phyloP scores from a whole-genome alignment of 2,329 filamentous ascomycete species.

The Fusarium odoratissimum region DNA sequence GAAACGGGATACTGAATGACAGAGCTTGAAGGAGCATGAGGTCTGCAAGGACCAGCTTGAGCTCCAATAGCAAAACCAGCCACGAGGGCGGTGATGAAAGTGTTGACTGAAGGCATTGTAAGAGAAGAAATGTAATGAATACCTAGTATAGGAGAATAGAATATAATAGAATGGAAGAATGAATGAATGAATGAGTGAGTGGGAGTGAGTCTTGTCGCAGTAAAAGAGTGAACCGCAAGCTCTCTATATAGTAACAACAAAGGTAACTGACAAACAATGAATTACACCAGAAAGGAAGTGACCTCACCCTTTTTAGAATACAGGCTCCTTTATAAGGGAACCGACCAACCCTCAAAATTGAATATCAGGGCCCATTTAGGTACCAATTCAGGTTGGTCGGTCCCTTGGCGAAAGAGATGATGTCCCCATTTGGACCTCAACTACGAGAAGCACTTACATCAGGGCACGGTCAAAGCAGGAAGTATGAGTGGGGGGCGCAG shows the following conservation, averaged over 20 bases:
- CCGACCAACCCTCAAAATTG: slow-evolving; percentile 29
- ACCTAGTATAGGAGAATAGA: background rate
- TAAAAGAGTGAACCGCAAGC: slow-evolving; percentile 31
- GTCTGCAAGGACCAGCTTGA: slow-evolving; percentile 33
- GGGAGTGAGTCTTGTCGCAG: slow-evolving; percentile 9
- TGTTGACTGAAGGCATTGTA: slow-evolving; percentile 28
- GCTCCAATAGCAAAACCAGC: slow-evolving; percentile 24
- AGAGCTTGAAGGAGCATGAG: slow-evolving; percentile 16
- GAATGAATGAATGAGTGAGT: background rate
- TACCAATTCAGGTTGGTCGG: slow-evolving; percentile 1
- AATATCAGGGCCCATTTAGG: slow-evolving; percentile 24
- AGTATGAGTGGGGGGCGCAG: slow-evolving; percentile 22
- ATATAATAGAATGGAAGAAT: slow-evolving; percentile 3
- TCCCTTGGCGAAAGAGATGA: slow-evolving; percentile 29
- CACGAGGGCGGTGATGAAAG: slow-evolving; percentile 27
- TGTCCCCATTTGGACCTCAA: slow-evolving; percentile 10
- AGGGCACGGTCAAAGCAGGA: background rate
- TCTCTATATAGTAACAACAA: slow-evolving; percentile 31
- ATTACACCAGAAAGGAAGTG: slow-evolving; percentile 1
- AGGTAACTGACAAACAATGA: slow-evolving; percentile 8
- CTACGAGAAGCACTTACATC: slow-evolving; percentile 18
- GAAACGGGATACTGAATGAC: background rate
- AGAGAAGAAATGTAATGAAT: background rate
- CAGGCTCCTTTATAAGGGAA: slow-evolving; percentile 37
- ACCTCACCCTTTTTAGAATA: slow-evolving; percentile 6